These are phyloP conservation scores for Emericellopsis terricola DNA, from an alignment of 495 filamentous ascomycete genomes.

Conservation along the genomic window DNA sequence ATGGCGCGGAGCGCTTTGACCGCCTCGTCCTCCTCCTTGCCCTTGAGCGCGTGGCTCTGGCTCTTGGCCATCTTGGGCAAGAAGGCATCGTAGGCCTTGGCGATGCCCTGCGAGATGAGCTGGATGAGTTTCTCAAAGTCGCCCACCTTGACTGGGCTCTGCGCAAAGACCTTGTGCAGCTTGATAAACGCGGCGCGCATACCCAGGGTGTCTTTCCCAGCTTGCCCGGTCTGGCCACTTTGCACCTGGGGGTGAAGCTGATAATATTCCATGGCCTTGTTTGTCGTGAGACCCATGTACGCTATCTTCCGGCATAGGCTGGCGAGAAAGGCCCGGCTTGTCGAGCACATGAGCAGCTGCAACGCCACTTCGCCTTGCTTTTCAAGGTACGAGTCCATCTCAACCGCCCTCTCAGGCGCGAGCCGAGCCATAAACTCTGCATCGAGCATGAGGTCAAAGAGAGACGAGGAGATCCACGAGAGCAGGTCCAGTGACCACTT, in stretches of 20 bases:
- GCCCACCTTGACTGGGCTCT: constrained; percentile 22
- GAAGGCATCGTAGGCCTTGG: constrained; percentile 23
- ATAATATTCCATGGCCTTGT: constrained; percentile 19
- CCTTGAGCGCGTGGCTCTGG: constrained; percentile 8
- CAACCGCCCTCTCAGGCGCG: constrained; percentile 24
- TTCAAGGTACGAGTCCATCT: constrained; percentile 25
- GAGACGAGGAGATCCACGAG: constrained; percentile 46
- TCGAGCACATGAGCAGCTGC: constrained; percentile 52
- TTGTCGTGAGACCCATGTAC: constrained; percentile 24
- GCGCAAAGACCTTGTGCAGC: constrained; percentile 21
- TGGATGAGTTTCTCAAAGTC: constrained; percentile 31
- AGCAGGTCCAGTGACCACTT: constrained; percentile 54
- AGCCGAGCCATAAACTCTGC: constrained; percentile 26
- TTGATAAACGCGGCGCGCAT: constrained; percentile 29
- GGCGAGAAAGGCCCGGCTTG: constrained; percentile 51
- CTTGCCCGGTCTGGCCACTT: constrained; percentile 3
- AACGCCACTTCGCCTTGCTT: constrained; percentile 36
- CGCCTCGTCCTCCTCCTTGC: constrained; percentile 15
- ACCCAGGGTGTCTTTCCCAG: constrained; percentile 10
- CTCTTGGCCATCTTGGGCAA: constrained; percentile 15
- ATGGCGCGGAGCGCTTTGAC: constrained; percentile 17
- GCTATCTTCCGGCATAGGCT: constrained; percentile 45
- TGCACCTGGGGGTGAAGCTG: constrained; percentile 1
- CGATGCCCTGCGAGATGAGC: constrained; percentile 23
- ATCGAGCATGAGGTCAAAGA: constrained; percentile 43